Evolutionary conservation across 106 monocot genomes (phyloP).

Genomic region (Dendrobium huoshanense): DNA sequence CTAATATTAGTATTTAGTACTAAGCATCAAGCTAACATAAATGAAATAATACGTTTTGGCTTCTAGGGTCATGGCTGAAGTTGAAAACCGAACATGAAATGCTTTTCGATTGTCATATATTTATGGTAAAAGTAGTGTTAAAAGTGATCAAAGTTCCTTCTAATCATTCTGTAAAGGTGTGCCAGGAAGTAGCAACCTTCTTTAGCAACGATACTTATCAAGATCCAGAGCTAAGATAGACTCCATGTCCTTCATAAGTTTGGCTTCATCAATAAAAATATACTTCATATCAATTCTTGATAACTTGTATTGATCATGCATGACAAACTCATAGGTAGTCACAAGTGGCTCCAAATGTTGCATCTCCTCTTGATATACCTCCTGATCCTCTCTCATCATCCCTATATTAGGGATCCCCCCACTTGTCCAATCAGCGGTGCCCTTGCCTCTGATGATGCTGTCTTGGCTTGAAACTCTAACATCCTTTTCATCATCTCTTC

Average conservation of each 20-base stretch:
- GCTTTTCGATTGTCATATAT: slow-evolving; percentile 94
- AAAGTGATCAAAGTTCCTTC: slow-evolving; percentile 94
- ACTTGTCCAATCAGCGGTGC: no score
- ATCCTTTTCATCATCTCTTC: no score
- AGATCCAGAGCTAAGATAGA: slow-evolving; percentile 96
- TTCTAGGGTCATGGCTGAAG: no score
- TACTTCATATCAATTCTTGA: slow-evolving; percentile 97
- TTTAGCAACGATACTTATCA: slow-evolving; percentile 86
- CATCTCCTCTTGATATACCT: no score
- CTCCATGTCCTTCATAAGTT: slow-evolving; percentile 60
- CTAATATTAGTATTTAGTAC: no score
- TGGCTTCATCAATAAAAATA: slow-evolving; percentile 94
- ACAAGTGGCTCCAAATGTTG: neutral
- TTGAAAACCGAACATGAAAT: slow-evolving; percentile 97
- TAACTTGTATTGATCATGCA: slow-evolving; percentile 91
- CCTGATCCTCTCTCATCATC: no score
- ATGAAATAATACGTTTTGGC: no score
- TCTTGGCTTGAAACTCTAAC: no score
- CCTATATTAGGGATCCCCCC: no score
- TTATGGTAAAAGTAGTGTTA: slow-evolving; percentile 92
- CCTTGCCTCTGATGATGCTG: no score
- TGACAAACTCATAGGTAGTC: slow-evolving; percentile 93
- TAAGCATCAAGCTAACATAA: no score
- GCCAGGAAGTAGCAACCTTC: slow-evolving; percentile 86
- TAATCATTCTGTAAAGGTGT: slow-evolving; percentile 98